These are phyloP conservation scores for Rhododendron simsii DNA, from an alignment of 148 eudicot genomes.

Conservation along the genomic window DNA sequence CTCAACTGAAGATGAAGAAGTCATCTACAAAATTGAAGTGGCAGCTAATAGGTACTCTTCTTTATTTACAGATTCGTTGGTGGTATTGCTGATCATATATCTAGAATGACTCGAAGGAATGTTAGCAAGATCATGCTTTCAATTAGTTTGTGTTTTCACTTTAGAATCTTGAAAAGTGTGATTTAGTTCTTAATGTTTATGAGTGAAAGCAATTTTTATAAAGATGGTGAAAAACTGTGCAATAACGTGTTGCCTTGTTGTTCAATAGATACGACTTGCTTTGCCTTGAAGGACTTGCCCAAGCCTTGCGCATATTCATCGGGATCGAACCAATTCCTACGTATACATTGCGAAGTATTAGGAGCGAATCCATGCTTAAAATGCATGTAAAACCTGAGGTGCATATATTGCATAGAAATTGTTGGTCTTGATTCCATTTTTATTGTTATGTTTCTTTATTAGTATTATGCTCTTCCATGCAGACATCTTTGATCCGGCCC, in stretches of 20 bases:
- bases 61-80: not conserved
- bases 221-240: not conserved
- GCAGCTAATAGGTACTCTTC: conserved; percentile 79
- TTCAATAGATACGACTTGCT: conserved; percentile 86
- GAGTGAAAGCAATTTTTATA: not conserved
- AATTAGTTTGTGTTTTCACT: not conserved
- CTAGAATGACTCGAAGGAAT: not conserved
- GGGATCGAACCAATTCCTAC: conserved; percentile 66
- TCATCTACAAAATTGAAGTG: conserved; percentile 91
- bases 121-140: not conserved
- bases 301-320: conserved; percentile 68
- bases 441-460: not conserved
- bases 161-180: not conserved
- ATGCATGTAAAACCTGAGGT: conserved; percentile 96
- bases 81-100: not conserved
- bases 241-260: not conserved
- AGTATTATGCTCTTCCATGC: conserved; percentile 12
- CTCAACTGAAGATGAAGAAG: conserved; percentile 61
- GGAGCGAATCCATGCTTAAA: conserved; percentile 50
- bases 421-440: not conserved
- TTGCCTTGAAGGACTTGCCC: conserved; percentile 89
- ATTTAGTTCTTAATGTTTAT: not conserved
- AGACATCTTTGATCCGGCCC: conserved; percentile 81
- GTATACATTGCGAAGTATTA: conserved; percentile 42
- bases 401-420: conserved; percentile 2